Conservation (phyloP, 2,329 filamentous ascomycete genomes). For the Fusarium pseudograminearum region DNA sequence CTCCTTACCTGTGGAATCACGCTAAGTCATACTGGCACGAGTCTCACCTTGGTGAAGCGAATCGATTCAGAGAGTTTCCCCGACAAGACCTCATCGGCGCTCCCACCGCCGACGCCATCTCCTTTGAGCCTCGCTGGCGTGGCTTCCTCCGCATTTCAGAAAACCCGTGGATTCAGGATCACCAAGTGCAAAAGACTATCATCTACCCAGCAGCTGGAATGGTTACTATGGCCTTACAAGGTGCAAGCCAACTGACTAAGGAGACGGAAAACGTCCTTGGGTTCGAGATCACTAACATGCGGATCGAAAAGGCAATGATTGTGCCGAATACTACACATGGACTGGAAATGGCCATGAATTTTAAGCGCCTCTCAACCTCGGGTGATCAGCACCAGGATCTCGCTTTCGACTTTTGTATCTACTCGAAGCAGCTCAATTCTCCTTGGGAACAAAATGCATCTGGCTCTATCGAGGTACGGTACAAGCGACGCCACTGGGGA, state of each 20-base stretch:
- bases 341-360: slow-evolving; percentile 63
- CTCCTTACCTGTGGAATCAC: slow-evolving; percentile 68
- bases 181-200: slow-evolving; percentile 63
- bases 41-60: slow-evolving; percentile 58
- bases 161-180: slow-evolving; percentile 65
- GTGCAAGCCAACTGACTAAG: slow-evolving; percentile 56
- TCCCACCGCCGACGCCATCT: slow-evolving; percentile 58
- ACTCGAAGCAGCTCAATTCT: slow-evolving; percentile 57
- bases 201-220: slow-evolving; percentile 66
- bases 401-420: slow-evolving; percentile 58
- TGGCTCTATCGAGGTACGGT: slow-evolving; percentile 50
- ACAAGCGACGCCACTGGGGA: slow-evolving; percentile 38
- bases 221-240: slow-evolving; percentile 63
- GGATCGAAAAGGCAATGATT: slow-evolving; percentile 64
- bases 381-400: neutral
- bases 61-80: slow-evolving; percentile 59
- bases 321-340: slow-evolving; percentile 61
- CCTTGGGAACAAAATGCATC: slow-evolving; percentile 60
- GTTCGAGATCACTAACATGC: slow-evolving; percentile 60
- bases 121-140: slow-evolving; percentile 62
- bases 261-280: slow-evolving; percentile 47
- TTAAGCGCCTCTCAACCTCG: slow-evolving; percentile 49
- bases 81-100: slow-evolving; percentile 65
- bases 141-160: slow-evolving; percentile 62
- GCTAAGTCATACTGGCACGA: slow-evolving; percentile 66